Evolutionary conservation across 495 filamentous ascomycete genomes (phyloP).

Genomic region (Podospora appendiculata): DNA sequence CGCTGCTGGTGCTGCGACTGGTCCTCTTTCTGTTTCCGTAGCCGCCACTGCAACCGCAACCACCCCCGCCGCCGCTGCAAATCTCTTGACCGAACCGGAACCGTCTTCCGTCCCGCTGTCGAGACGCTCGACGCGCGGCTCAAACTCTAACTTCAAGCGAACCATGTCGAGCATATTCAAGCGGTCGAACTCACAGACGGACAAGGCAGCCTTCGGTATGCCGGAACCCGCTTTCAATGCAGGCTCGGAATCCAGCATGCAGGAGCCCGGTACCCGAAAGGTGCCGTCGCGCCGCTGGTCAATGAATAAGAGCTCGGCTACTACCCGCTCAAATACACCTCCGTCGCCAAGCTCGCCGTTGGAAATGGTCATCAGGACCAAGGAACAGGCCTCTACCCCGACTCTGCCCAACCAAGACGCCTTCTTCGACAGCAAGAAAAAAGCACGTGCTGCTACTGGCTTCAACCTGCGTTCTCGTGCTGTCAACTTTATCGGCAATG

Average conservation of each 20-base stretch:
- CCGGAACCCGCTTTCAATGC: conserved; percentile 5
- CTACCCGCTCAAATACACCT: conserved; percentile 46
- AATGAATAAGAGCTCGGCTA: conserved; percentile 34
- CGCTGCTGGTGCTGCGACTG: neutral
- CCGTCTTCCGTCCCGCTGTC: conserved; percentile 19
- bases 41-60: conserved; percentile 10
- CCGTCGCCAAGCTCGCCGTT: conserved; percentile 41
- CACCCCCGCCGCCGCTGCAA: conserved; percentile 9
- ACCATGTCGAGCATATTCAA: conserved; percentile 28
- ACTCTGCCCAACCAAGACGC: conserved; percentile 31
- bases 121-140: conserved; percentile 28
- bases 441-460: conserved; percentile 41
- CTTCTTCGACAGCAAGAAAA: conserved; percentile 31
- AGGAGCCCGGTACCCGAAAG: conserved; percentile 18
- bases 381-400: conserved; percentile 20
- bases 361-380: conserved; percentile 23
- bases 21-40: conserved; percentile 4
- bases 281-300: conserved; percentile 35
- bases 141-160: conserved; percentile 25
- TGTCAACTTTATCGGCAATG: conserved; percentile 15
- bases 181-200: conserved; percentile 24
- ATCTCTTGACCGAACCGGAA: conserved; percentile 16
- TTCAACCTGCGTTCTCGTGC: conserved; percentile 33
- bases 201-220: conserved; percentile 13
- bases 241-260: conserved; percentile 9